phyloP scores from a whole-genome alignment of 2,329 filamentous ascomycete genomes.

The Paraphaeosphaeria minitans region DNA sequence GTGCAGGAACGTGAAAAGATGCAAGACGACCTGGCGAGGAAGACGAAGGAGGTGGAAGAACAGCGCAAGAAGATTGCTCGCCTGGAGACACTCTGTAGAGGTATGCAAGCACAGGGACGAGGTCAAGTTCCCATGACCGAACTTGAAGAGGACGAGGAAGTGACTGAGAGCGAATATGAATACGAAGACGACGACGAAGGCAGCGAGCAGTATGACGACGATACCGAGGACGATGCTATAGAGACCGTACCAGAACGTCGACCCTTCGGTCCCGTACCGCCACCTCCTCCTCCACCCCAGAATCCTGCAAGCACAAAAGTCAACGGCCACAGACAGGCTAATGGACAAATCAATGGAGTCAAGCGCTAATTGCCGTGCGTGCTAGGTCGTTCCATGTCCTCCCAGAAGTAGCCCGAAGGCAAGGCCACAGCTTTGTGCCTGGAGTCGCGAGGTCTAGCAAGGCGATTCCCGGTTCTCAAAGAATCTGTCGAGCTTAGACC shows the following conservation, averaged over 20 bases:
- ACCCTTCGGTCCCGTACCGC: slow-evolving; percentile 45
- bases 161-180: slow-evolving; percentile 50
- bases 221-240: slow-evolving; percentile 61
- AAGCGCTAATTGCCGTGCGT: slow-evolving; percentile 37
- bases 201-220: slow-evolving; percentile 60
- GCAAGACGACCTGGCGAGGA: slow-evolving; percentile 73
- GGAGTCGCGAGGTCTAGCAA: background rate
- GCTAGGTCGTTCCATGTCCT: background rate
- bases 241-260: slow-evolving; percentile 40
- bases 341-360: slow-evolving; percentile 47
- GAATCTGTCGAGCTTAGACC: background rate
- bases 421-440: background rate
- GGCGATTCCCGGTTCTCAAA: background rate
- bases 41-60: slow-evolving; percentile 76
- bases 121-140: slow-evolving; percentile 63
- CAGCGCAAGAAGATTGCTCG: slow-evolving; percentile 86
- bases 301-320: slow-evolving; percentile 37
- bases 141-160: slow-evolving; percentile 64
- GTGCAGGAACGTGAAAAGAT: slow-evolving; percentile 85
- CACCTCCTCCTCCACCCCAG: slow-evolving; percentile 44
- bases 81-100: slow-evolving; percentile 90
- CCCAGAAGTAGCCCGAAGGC: background rate
- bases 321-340: slow-evolving; percentile 46
- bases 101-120: slow-evolving; percentile 93
- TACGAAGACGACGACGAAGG: slow-evolving; percentile 50